Conservation (phyloP, 2,329 filamentous ascomycete genomes). For the Colletotrichum plurivorum region DNA sequence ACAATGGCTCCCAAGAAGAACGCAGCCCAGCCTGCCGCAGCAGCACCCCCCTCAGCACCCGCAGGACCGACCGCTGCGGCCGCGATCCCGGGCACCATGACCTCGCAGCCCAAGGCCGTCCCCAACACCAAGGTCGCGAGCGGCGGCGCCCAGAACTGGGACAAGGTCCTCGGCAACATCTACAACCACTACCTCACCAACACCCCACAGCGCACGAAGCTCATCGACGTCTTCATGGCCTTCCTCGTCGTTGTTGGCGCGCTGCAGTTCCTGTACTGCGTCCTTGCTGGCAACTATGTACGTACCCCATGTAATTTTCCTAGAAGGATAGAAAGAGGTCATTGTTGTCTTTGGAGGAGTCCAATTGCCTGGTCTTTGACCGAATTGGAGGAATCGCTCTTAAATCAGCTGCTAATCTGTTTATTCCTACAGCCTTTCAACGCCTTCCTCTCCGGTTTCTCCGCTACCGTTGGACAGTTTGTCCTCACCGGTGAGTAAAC, state of each 20-base stretch:
- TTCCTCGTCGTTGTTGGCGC: conserved; percentile 89
- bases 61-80: conserved; percentile 38
- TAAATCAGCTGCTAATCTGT: conserved; percentile 42
- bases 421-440: conserved; percentile 86
- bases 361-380: background rate
- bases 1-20: conserved; percentile 68
- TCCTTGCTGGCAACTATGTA: conserved; percentile 95
- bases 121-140: conserved; percentile 36
- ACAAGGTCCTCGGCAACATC: conserved; percentile 77
- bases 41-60: conserved; percentile 41
- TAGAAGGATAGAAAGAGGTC: no score
- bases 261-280: conserved; percentile 95
- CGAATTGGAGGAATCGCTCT: no score
- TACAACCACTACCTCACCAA: conserved; percentile 83
- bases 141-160: conserved; percentile 53
- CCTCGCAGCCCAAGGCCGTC: conserved; percentile 40
- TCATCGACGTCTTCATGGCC: conserved; percentile 90
- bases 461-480: conserved; percentile 95
- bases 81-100: conserved; percentile 40
- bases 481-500: conserved; percentile 83
- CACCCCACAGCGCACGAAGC: conserved; percentile 91
- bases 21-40: conserved; percentile 40
- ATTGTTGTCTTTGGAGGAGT: background rate
- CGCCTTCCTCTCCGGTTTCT: conserved; percentile 96
- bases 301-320: conserved; percentile 49